These are phyloP conservation scores for Diaporthe citriasiana DNA, from an alignment of 2,329 filamentous ascomycete species.

Conservation along the genomic window DNA sequence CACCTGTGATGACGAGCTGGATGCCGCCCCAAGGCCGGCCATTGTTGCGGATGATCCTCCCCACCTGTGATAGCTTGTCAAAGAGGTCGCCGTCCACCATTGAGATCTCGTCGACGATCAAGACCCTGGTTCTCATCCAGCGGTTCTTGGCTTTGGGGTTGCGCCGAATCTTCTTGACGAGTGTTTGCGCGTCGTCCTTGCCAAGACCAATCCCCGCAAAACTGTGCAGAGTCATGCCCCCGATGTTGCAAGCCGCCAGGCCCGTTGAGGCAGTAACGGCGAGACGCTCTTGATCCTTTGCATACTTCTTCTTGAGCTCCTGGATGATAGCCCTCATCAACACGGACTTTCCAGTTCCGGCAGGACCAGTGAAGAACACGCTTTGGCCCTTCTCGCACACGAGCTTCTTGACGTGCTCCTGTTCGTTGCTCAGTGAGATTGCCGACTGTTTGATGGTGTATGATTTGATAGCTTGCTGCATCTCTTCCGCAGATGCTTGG, in stretches of 20 bases:
- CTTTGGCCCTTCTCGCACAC: slow-evolving; percentile 86
- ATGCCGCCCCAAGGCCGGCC: slow-evolving; percentile 95
- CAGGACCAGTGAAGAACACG: slow-evolving; percentile 98
- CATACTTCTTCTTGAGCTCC: slow-evolving; percentile 82
- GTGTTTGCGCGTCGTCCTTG: slow-evolving; percentile 84
- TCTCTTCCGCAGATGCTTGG: slow-evolving; percentile 60
- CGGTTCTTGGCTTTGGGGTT: slow-evolving; percentile 90
- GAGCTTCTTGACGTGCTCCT: slow-evolving; percentile 84
- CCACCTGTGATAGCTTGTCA: slow-evolving; percentile 93
- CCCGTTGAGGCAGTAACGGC: slow-evolving; percentile 97
- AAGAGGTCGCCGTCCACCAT: slow-evolving; percentile 99
- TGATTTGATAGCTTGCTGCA: slow-evolving; percentile 57
- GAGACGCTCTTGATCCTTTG: slow-evolving; percentile 83
- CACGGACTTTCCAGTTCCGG: slow-evolving; percentile 97
- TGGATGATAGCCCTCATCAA: slow-evolving; percentile 92
- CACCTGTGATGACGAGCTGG: slow-evolving; percentile 93
- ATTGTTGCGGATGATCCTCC: slow-evolving; percentile 88
- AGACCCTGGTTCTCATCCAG: slow-evolving; percentile 89
- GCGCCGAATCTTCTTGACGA: slow-evolving; percentile 91
- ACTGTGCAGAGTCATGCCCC: slow-evolving; percentile 94
- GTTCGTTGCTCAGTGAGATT: slow-evolving; percentile 87
- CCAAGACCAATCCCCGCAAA: slow-evolving; percentile 96
- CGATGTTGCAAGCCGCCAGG: slow-evolving; percentile 95
- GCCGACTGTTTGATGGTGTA: slow-evolving; percentile 60
- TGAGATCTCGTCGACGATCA: slow-evolving; percentile 95